A percentile compares a stretch with the other conserved stretches of the same genome.
These are phyloP conservation scores for Hyphodiscus hymeniophilus DNA, from an alignment of 495 filamentous ascomycete genomes.

Conservation along the genomic window DNA sequence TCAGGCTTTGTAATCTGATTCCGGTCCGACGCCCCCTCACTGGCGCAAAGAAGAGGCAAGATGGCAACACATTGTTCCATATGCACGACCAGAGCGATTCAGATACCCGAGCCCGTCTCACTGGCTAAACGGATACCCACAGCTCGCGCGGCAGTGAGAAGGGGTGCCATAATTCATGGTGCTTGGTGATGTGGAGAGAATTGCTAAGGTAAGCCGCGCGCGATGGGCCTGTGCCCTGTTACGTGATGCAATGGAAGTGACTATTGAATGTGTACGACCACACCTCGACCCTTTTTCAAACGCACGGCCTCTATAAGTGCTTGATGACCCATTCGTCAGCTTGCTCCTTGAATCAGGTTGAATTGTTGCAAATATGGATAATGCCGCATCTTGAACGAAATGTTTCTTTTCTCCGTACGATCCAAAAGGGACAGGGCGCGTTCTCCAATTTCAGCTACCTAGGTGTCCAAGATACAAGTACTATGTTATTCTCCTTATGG, in stretches of 20 bases:
- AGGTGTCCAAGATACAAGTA: constrained; percentile 21
- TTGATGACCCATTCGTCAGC: constrained; percentile 6
- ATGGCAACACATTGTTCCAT: constrained; percentile 7
- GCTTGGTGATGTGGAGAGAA: too few species aligned
- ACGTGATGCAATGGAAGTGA: constrained; percentile 2
- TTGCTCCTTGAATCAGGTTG: constrained; percentile 2
- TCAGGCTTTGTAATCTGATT: constrained; percentile 18
- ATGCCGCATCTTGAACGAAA: constrained; percentile 5
- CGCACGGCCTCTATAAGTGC: constrained; percentile 6
- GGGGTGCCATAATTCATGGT: not conserved
- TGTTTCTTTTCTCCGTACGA: too few species aligned
- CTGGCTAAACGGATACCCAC: not conserved
- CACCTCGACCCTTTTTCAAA: constrained; percentile 6
- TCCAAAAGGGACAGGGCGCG: constrained; percentile 12
- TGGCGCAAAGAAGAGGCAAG: not conserved
- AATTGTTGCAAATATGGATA: constrained; percentile 4
- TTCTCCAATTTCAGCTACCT: constrained; percentile 11
- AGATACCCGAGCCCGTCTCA: constrained; percentile 1
- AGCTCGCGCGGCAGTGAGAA: not conserved
- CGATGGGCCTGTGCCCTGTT: too few species aligned
- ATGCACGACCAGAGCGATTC: constrained; percentile 4
- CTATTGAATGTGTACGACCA: constrained; percentile 4
- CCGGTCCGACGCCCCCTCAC: not conserved
- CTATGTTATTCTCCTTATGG: constrained; percentile 25
- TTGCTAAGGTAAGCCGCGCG: constrained; percentile 26